Base-by-base conservation (phyloP, 1,139 yeast genomes). In the Candida mesenterica region DNA sequence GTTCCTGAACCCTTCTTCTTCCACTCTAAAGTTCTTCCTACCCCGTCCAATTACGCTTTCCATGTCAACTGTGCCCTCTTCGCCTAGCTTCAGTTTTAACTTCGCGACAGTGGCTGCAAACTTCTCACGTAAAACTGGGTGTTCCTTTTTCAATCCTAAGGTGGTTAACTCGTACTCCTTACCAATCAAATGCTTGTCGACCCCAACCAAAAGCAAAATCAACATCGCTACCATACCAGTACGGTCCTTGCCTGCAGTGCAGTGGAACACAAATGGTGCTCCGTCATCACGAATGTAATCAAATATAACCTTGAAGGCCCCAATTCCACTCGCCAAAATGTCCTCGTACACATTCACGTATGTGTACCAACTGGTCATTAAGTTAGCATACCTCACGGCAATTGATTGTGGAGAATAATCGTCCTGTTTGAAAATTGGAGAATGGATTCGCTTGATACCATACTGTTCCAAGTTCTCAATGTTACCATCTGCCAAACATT, bases 221-320 rank as follows among this genome's bases (percentile, higher is more conserved):
- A 87, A 58, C 78, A 87, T 85, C 3, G 81, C 75, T 44, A 84
- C 56, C 10, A 86, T 67, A 0, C 96, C 96, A 0, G 96, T 87
- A 33, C 95, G 71, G 54, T 88, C 96, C 54, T 86, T 87, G 2
- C 96, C 96, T 1, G 94, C 94, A 2, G 90, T 78, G 57, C 95
- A 87, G 53, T 85, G 94, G 54, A 81, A 77, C 5, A 83, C 61
- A 42, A 85, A 63, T 2, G 79, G 76, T 12, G 65, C 65, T 14
- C 64, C 61, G 2, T 72, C 70, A 43, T 82, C 85, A 30, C 79
- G 64, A 29, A 87, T 64, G 48, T 64, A 74, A 33, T 61, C 58
- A 46, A 82, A 77, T 22, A 83, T 66, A 2, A 55, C 52, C 34
- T 59, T 65, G 49, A 75, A 79, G 3, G 76, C 62, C 3, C 46